Base-by-base conservation (phyloP, 129 eudicot genomes). In the Deinandra increscens region DNA sequence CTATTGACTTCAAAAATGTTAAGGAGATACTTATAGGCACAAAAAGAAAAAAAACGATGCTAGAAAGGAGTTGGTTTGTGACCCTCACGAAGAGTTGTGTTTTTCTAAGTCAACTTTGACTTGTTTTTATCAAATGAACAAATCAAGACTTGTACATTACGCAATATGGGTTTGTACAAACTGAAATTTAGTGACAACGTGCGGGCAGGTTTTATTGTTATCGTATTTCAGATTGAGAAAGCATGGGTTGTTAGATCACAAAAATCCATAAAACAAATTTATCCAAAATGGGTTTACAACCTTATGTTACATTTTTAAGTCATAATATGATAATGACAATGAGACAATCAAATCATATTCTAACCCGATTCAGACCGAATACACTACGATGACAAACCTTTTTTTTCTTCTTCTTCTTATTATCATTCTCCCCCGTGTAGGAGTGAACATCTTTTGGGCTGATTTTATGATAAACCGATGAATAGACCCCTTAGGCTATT, bases 41-140 rank as follows among this genome's bases (percentile, higher is more conserved):
- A 64, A 11, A 33, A 33, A 5, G 2, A 2, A 33, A 33, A n/a
- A n/a, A n/a, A 65, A 68, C 8, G 49, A 45, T 31, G 74, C 56
- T 26, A 20, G 6, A 45, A 43, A 54, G 62, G 68, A 62, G 71
- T 72, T 81, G 29, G 82, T 72, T 80, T 76, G 89, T 87, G 94
- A 77, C 77, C 80, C 37, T 81, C 94, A 84, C 87, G 85, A 87
- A 87, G 66, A 66, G 46, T 22, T 74, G 50, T 37, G 29, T 29
- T 43, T 62, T 75, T 56, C 6, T 5, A 71, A 63, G 81, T 78
- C 75, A 69, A 75, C 33, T 44, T 36, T 54, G 43, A 46, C 64
- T 48, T 23, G 4, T 14, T 69, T 55, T 36, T 72, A 64, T 46
- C 12, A 31, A 34, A 14, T 5, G 5, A 41, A 15, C 48, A 22